phyloP scores from a whole-genome alignment of 495 filamentous ascomycete genomes.

The Trichoderma parareesei region DNA sequence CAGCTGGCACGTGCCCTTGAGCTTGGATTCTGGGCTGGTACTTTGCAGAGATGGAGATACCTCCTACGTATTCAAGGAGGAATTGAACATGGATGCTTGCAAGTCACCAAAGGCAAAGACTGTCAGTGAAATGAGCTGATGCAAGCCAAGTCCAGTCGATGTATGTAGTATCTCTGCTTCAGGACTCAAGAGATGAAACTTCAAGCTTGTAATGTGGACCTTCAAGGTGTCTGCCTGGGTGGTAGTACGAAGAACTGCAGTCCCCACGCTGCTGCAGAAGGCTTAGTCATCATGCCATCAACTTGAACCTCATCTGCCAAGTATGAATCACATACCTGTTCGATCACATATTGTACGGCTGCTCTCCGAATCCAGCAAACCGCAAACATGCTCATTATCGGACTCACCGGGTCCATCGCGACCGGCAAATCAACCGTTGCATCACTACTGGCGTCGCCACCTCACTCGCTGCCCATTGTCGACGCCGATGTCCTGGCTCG shows the following conservation, averaged over 20 bases:
- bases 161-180: too few species aligned
- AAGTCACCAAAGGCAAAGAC: too few species aligned
- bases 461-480: slow-evolving; percentile 84
- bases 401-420: slow-evolving; percentile 93
- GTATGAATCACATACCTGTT: too few species aligned
- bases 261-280: background rate
- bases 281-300: background rate
- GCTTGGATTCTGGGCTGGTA: background rate
- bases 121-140: too few species aligned
- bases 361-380: background rate
- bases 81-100: too few species aligned
- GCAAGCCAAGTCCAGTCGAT: too few species aligned
- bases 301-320: background rate
- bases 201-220: background rate
- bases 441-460: slow-evolving; percentile 62
- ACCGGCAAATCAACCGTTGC: slow-evolving; percentile 98
- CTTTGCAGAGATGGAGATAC: background rate
- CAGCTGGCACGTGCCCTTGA: slow-evolving; percentile 3
- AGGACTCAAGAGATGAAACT: too few species aligned
- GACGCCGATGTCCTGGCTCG: slow-evolving; percentile 91
- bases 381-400: slow-evolving; percentile 78
- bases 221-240: background rate
- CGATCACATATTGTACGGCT: too few species aligned
- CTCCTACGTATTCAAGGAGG: too few species aligned
- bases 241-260: background rate